Evolutionary conservation across 2,329 filamentous ascomycete species (phyloP).

Genomic region (Calonectria hawksworthii): DNA sequence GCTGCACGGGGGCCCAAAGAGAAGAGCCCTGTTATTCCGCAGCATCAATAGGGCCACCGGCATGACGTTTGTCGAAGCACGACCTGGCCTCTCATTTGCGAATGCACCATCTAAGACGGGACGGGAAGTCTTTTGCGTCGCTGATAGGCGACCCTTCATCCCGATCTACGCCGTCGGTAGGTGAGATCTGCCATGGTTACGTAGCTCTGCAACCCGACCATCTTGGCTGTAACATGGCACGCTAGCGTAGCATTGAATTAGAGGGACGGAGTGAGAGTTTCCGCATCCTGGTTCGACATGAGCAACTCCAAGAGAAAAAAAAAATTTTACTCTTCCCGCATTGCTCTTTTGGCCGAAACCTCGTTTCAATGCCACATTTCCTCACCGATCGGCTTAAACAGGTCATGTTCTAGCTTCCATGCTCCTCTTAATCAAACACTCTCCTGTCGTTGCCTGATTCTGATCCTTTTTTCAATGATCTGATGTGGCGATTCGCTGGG

Average conservation of each 20-base stretch:
- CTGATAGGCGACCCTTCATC: slow-evolving; percentile 29
- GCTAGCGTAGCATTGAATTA: slow-evolving; percentile 21
- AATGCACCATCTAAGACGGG: slow-evolving; percentile 21
- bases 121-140: slow-evolving; percentile 8
- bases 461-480: slow-evolving; percentile 25
- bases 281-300: slow-evolving; percentile 20
- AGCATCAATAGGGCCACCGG: not conserved
- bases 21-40: slow-evolving; percentile 31
- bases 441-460: slow-evolving; percentile 38
- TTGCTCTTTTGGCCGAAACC: slow-evolving; percentile 23
- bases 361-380: slow-evolving; percentile 7
- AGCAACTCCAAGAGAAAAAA: not conserved
- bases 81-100: slow-evolving; percentile 13
- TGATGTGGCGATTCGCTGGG: slow-evolving; percentile 20
- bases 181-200: slow-evolving; percentile 37
- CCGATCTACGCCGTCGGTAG: slow-evolving; percentile 37
- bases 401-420: slow-evolving; percentile 20
- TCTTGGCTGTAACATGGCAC: slow-evolving; percentile 11
- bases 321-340: not conserved
- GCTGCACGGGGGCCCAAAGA: slow-evolving; percentile 17
- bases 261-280: slow-evolving; percentile 21
- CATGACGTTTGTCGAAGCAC: slow-evolving; percentile 11
- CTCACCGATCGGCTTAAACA: slow-evolving; percentile 32
- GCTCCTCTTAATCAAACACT: slow-evolving; percentile 34
- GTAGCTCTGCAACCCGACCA: slow-evolving; percentile 19